phyloP scores from a whole-genome alignment of 177 flowering plant genomes.

The Vitis hybrid region DNA sequence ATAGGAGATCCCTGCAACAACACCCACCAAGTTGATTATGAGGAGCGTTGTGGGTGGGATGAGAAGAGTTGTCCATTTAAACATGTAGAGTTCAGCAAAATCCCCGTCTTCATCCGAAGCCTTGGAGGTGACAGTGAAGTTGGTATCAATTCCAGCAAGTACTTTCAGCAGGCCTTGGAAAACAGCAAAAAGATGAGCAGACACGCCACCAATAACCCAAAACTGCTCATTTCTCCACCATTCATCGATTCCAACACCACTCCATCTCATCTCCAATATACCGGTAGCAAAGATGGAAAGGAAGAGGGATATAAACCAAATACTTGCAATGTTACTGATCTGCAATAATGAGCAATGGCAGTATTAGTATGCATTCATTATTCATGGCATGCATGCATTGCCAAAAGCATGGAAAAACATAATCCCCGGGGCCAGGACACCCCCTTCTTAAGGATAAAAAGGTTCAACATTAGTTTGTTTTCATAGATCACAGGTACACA shows the following conservation, averaged over 20 bases:
- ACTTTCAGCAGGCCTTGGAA: conserved; percentile 93
- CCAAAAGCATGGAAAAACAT: no score
- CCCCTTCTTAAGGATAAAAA: no score
- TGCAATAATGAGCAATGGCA: conserved; percentile 35
- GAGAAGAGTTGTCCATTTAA: conserved; percentile 96
- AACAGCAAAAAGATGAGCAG: conserved; percentile 91
- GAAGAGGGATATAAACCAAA: conserved; percentile 88
- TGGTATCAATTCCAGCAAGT: conserved; percentile 92
- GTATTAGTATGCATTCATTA: background rate
- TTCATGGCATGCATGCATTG: conserved; percentile 2
- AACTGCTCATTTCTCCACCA: conserved; percentile 98
- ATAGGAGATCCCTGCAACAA: conserved; percentile 77
- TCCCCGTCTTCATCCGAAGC: conserved; percentile 92
- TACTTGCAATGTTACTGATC: conserved; percentile 90
- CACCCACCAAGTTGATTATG: conserved; percentile 75
- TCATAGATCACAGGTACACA: no score
- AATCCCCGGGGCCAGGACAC: no score
- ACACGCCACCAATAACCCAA: conserved; percentile 92
- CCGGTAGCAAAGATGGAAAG: conserved; percentile 95
- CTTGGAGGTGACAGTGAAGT: conserved; percentile 96
- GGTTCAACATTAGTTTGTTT: no score
- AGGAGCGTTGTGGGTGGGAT: conserved; percentile 95
- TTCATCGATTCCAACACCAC: conserved; percentile 94
- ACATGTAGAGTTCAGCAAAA: conserved; percentile 82
- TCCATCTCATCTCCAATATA: conserved; percentile 96